Evolutionary conservation across 805 yeast genomes (phyloP).

Genomic region (Zygotorulaspora danielsina): DNA sequence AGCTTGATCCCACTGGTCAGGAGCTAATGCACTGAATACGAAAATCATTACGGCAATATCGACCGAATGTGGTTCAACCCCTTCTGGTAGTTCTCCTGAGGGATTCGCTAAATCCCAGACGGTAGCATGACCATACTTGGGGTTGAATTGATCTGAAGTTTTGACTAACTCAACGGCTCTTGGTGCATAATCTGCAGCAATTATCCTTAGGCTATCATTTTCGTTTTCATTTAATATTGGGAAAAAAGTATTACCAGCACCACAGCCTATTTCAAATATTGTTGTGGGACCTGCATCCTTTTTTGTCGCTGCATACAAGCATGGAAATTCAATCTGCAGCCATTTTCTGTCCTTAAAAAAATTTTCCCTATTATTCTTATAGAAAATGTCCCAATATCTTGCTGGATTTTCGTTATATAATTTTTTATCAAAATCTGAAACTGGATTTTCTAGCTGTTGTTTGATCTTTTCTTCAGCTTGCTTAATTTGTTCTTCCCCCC

Average conservation of each 20-base stretch:
- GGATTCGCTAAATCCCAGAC: constrained; percentile 94
- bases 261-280: constrained; percentile 93
- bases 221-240: constrained; percentile 81
- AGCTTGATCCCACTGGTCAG: constrained; percentile 86
- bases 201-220: constrained; percentile 66
- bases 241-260: constrained; percentile 95
- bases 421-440: constrained; percentile 77
- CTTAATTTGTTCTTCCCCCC: constrained; percentile 85
- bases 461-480: constrained; percentile 72
- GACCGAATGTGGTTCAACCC: constrained; percentile 72
- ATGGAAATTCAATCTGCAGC: constrained; percentile 92
- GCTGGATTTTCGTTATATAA: constrained; percentile 83
- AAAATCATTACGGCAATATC: constrained; percentile 94
- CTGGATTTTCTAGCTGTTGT: constrained; percentile 77
- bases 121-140: constrained; percentile 66
- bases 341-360: constrained; percentile 96
- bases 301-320: constrained; percentile 71
- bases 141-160: constrained; percentile 54
- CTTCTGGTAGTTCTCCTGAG: constrained; percentile 73
- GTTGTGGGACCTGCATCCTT: constrained; percentile 64
- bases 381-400: constrained; percentile 91
- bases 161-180: constrained; percentile 86
- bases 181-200: constrained; percentile 86
- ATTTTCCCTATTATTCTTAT: constrained; percentile 83
- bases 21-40: constrained; percentile 87